These are phyloP conservation scores for Taphrina pruni DNA, from an alignment of 1,139 yeast genomes.

Conservation along the genomic window DNA sequence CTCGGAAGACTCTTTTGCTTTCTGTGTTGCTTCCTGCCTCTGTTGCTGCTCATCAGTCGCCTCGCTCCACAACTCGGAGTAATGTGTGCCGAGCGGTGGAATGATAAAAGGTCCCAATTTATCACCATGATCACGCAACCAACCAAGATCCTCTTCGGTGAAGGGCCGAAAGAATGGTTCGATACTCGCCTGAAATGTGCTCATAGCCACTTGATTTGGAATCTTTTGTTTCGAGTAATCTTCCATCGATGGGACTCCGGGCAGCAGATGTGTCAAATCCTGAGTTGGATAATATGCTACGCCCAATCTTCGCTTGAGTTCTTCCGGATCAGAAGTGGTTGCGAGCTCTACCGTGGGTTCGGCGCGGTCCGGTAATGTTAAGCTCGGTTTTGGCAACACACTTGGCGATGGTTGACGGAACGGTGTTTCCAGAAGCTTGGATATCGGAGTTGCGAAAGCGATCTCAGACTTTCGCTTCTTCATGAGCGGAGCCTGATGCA, in stretches of 20 bases:
- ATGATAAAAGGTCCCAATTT: slow-evolving; percentile 57
- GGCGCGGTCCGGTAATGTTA: slow-evolving; percentile 20
- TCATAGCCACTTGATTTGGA: slow-evolving; percentile 86
- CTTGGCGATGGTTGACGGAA: slow-evolving; percentile 23
- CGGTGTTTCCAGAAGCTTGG: slow-evolving; percentile 12
- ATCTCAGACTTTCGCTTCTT: slow-evolving; percentile 28
- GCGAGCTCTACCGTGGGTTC: slow-evolving; percentile 21
- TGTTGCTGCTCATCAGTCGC: slow-evolving; percentile 60
- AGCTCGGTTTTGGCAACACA: slow-evolving; percentile 10
- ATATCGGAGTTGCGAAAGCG: slow-evolving; percentile 15
- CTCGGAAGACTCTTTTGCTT: slow-evolving; percentile 60
- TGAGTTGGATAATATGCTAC: slow-evolving; percentile 87
- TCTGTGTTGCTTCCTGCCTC: slow-evolving; percentile 20
- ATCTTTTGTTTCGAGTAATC: slow-evolving; percentile 85
- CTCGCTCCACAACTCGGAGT: slow-evolving; percentile 83
- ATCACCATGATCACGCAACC: slow-evolving; percentile 61
- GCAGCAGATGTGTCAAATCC: slow-evolving; percentile 75
- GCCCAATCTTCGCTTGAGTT: slow-evolving; percentile 75
- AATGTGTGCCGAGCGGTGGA: slow-evolving; percentile 83
- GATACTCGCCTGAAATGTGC: slow-evolving; percentile 81
- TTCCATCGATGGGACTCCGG: slow-evolving; percentile 84
- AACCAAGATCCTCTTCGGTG: slow-evolving; percentile 78
- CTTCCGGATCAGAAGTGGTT: slow-evolving; percentile 56
- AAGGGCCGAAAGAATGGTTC: slow-evolving; percentile 84
- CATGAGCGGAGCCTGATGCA: slow-evolving; percentile 15